Evolutionary conservation across 441 rosid species (phyloP).

Genomic region (Biscutella auriculata): DNA sequence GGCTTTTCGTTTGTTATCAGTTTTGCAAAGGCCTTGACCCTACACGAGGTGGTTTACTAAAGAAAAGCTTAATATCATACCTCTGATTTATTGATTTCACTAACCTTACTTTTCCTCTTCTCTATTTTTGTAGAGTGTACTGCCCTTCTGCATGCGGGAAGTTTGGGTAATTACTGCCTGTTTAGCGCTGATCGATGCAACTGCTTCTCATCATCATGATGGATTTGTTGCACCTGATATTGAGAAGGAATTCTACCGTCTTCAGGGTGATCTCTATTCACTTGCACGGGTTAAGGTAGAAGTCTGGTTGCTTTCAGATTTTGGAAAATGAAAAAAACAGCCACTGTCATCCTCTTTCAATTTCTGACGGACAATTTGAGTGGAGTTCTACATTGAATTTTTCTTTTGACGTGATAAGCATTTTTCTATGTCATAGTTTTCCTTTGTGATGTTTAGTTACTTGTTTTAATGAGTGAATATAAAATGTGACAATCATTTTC

Average conservation of each 20-base stretch:
- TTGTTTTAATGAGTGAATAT: conserved; percentile 6
- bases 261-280: conserved; percentile 94
- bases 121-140: conserved; percentile 35
- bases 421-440: background rate
- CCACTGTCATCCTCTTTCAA: background rate
- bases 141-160: conserved; percentile 91
- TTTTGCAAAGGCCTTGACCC: conserved; percentile 64
- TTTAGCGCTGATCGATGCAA: conserved; percentile 59
- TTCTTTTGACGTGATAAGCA: background rate
- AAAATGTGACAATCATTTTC: background rate
- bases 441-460: background rate
- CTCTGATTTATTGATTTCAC: conserved; percentile 18
- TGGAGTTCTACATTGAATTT: background rate
- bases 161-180: conserved; percentile 97
- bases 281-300: conserved; percentile 81
- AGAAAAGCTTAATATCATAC: background rate
- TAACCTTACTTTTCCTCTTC: conserved; percentile 5
- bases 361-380: background rate
- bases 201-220: conserved; percentile 56
- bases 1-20: conserved; percentile 78
- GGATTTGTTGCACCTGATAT: conserved; percentile 60
- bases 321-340: background rate
- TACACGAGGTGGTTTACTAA: conserved; percentile 56
- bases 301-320: conserved; percentile 9
- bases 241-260: conserved; percentile 88